phyloP scores from a whole-genome alignment of 2,329 filamentous ascomycete genomes.

The Ceratocystis colombiana region DNA sequence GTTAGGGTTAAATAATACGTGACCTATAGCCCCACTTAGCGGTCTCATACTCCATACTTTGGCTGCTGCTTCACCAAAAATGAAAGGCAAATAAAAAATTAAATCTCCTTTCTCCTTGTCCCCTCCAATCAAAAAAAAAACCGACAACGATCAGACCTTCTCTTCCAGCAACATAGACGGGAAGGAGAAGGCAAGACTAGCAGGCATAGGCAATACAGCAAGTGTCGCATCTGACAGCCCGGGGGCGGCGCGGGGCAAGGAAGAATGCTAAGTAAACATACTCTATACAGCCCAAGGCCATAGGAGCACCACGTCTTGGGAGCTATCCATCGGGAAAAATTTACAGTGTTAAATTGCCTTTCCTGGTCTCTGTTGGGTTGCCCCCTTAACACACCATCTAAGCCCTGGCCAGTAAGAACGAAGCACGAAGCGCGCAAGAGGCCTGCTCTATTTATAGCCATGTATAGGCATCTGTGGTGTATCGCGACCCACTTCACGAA shows the following conservation, averaged over 20 bases:
- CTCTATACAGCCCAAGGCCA: not conserved
- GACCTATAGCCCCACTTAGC: too few relatives aligned
- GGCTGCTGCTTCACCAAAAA: too few relatives aligned
- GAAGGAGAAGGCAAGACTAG: not conserved
- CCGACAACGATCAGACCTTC: not conserved
- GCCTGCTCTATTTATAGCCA: not conserved
- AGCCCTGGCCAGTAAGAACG: not conserved
- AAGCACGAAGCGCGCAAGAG: not conserved
- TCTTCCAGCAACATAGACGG: not conserved
- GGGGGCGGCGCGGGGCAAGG: constrained; percentile 8
- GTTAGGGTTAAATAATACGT: too few relatives aligned
- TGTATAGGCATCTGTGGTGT: too few relatives aligned
- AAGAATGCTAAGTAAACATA: too few relatives aligned
- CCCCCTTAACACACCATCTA: constrained; percentile 5
- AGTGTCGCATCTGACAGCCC: constrained; percentile 16
- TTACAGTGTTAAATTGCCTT: too few relatives aligned
- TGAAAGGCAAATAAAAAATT: not conserved
- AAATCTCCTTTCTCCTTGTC: not conserved
- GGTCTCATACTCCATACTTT: too few relatives aligned
- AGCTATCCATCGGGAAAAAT: too few relatives aligned
- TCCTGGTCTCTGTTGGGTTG: not conserved
- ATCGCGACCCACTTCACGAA: too few relatives aligned
- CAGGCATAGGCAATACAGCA: constrained; percentile 14
- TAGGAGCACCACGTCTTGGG: too few relatives aligned
- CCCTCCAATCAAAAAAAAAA: not conserved